Conservation (phyloP, 805 yeast genomes). For the Yarrowia keelungensis region DNA sequence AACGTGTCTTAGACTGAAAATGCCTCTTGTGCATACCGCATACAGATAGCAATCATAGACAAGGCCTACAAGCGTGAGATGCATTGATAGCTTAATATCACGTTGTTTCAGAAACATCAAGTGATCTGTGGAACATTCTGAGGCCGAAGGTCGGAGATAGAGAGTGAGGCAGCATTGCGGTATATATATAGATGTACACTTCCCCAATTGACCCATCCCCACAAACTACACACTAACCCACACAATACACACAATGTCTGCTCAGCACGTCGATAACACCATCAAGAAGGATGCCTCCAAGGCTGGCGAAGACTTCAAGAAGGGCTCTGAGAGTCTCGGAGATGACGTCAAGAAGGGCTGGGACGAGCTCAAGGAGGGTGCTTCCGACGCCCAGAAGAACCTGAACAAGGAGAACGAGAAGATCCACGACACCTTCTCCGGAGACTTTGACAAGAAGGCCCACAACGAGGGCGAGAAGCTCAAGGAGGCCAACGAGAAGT, state of each 20-base stretch:
- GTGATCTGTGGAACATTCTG: slow-evolving; percentile 13
- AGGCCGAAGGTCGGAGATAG: background rate
- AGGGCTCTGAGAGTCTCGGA: background rate
- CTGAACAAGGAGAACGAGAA: slow-evolving; percentile 24
- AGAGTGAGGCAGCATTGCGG: slow-evolving; percentile 11
- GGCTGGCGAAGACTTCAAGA: background rate
- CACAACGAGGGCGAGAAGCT: slow-evolving; percentile 16
- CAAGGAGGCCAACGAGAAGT: slow-evolving; percentile 13
- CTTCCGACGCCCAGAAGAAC: slow-evolving; percentile 1
- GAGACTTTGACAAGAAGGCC: slow-evolving; percentile 30
- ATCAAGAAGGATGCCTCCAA: slow-evolving; percentile 14
- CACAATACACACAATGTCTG: slow-evolving; percentile 17
- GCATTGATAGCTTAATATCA: slow-evolving; percentile 16
- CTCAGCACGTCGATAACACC: slow-evolving; percentile 13
- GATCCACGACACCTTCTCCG: slow-evolving; percentile 19
- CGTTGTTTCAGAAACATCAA: slow-evolving; percentile 26
- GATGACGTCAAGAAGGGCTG: slow-evolving; percentile 14
- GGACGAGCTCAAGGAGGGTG: slow-evolving; percentile 17
- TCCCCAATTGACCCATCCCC: background rate
- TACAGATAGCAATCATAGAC: slow-evolving; percentile 13
- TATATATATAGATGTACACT: background rate
- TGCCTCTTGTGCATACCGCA: slow-evolving; percentile 12
- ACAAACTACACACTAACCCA: background rate
- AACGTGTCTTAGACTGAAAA: slow-evolving; percentile 22
- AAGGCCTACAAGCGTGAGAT: background rate